These are phyloP conservation scores for Bipolaris cookei DNA, from an alignment of 2,329 filamentous ascomycete species.

Conservation along the genomic window DNA sequence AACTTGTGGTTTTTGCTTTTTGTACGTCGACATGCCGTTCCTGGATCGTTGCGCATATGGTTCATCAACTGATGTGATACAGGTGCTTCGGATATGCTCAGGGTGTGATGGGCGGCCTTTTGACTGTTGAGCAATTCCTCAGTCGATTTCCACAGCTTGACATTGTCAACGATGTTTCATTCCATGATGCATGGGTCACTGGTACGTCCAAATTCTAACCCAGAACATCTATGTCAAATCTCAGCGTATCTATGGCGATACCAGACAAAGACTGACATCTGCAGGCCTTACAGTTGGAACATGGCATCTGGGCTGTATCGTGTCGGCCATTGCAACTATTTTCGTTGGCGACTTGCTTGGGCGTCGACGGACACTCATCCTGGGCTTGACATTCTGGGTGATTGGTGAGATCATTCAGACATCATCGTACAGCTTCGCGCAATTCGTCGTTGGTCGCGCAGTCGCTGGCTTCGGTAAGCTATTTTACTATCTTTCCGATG, in stretches of 20 bases:
- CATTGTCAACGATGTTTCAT: slow-evolving; percentile 27
- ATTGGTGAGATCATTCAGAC: slow-evolving; percentile 59
- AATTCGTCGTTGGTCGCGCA: slow-evolving; percentile 60
- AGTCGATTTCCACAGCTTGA: slow-evolving; percentile 37
- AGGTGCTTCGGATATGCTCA: slow-evolving; percentile 66
- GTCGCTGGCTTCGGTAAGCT: slow-evolving; percentile 58
- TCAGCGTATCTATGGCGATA: neutral
- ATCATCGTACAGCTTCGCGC: slow-evolving; percentile 53
- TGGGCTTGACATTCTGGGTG: slow-evolving; percentile 58
- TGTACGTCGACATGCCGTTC: slow-evolving; percentile 22
- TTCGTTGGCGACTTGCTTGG: slow-evolving; percentile 58
- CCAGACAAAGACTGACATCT: neutral
- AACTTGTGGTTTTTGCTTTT: slow-evolving; percentile 37
- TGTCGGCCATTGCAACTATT: slow-evolving; percentile 61
- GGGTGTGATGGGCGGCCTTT: slow-evolving; percentile 71
- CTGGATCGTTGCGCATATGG: neutral
- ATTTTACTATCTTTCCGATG: neutral
- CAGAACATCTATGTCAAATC: neutral
- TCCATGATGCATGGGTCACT: slow-evolving; percentile 34
- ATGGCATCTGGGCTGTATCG: slow-evolving; percentile 61
- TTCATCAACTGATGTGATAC: slow-evolving; percentile 17
- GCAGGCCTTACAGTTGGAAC: slow-evolving; percentile 40
- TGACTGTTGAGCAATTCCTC: slow-evolving; percentile 70
- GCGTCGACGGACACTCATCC: slow-evolving; percentile 56
- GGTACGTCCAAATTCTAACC: slow-evolving; percentile 20